Conservation (phyloP, 352 stramenopile genomes). For the Globisporangium alternatum region DNA sequence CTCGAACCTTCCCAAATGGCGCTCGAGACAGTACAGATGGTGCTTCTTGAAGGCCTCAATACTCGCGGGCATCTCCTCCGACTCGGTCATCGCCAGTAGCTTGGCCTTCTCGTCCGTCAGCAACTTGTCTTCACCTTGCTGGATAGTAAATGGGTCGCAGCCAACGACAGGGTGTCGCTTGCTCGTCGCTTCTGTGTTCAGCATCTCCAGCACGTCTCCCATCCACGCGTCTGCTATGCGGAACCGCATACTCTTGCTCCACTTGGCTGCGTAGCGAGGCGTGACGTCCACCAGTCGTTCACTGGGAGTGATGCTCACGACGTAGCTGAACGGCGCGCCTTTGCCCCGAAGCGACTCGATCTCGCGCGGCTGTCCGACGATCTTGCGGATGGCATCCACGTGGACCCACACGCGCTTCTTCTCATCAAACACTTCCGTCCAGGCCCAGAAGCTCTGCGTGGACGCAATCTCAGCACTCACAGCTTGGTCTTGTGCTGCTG, state of each 20-base stretch:
- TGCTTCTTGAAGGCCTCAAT: conserved; percentile 80
- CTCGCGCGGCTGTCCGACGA: conserved; percentile 47
- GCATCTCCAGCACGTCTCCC: conserved; percentile 28
- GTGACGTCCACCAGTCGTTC: conserved; percentile 60
- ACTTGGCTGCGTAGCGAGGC: conserved; percentile 52
- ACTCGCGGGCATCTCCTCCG: conserved; percentile 72
- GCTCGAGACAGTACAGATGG: conserved; percentile 74
- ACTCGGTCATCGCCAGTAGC: conserved; percentile 25
- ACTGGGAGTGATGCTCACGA: conserved; percentile 52
- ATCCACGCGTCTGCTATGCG: conserved; percentile 64
- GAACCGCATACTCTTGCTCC: conserved; percentile 55
- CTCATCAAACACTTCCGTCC: conserved; percentile 66
- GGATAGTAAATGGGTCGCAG: background rate
- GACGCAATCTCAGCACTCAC: background rate
- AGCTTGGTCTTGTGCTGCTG: conserved; percentile 6
- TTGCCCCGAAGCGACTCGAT: conserved; percentile 50
- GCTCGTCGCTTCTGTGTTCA: conserved; percentile 25
- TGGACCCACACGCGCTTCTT: conserved; percentile 50
- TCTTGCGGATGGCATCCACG: conserved; percentile 47
- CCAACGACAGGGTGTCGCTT: background rate
- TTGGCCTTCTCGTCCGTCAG: conserved; percentile 41
- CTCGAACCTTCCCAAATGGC: conserved; percentile 60
- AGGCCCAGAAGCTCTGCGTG: conserved; percentile 43
- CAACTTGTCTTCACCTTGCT: conserved; percentile 15
- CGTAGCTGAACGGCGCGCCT: conserved; percentile 52